Conservation (phyloP, 2,329 filamentous ascomycete species). For the Colletotrichum sp. region DNA sequence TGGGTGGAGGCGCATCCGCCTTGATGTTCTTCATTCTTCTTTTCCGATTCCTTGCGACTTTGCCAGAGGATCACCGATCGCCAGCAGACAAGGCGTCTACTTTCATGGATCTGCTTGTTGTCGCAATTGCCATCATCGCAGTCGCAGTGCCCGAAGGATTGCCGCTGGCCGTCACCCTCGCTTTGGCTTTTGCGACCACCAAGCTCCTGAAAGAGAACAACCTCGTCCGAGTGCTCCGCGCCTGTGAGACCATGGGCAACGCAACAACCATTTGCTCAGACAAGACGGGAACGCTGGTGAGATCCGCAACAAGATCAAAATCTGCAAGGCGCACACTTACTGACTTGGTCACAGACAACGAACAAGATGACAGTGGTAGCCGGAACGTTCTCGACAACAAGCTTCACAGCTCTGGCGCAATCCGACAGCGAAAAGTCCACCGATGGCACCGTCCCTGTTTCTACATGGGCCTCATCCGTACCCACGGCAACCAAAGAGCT, state of each 20-base stretch:
- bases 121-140: conserved; percentile 70
- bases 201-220: conserved; percentile 76
- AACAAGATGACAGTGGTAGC: conserved; percentile 80
- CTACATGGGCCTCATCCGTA: conserved; percentile 25
- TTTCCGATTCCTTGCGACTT: conserved; percentile 75
- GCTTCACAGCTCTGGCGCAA: conserved; percentile 44
- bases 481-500: conserved; percentile 33
- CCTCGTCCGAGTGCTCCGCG: conserved; percentile 68
- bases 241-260: conserved; percentile 77
- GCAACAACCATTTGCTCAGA: conserved; percentile 80
- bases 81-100: conserved; percentile 61
- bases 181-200: conserved; percentile 72
- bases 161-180: conserved; percentile 70
- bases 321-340: background rate
- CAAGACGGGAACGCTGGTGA: conserved; percentile 66
- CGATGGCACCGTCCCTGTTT: conserved; percentile 23
- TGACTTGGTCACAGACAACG: conserved; percentile 45
- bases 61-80: conserved; percentile 54
- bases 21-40: conserved; percentile 79
- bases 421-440: conserved; percentile 65
- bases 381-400: conserved; percentile 58
- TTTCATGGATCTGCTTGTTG: conserved; percentile 70
- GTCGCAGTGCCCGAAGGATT: conserved; percentile 72
- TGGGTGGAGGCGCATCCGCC: conserved; percentile 71
- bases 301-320: background rate